Evolutionary conservation across 1,284 basidiomycete species (phyloP).

Genomic region (Ceratobasidium sp.): DNA sequence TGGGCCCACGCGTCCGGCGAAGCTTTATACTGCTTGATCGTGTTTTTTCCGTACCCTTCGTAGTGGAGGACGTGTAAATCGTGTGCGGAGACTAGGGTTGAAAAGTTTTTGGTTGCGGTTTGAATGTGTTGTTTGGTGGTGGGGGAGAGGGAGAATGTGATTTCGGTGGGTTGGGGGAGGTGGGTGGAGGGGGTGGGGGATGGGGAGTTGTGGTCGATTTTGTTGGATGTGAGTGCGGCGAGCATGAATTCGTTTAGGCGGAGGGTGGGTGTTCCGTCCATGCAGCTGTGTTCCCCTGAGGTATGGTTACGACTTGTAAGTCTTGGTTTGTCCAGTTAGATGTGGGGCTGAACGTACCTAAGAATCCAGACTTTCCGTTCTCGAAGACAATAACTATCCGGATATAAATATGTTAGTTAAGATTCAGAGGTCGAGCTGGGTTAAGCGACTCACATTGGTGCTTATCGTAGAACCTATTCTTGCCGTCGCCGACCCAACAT

Average conservation of each 20-base stretch:
- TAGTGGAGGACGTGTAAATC: conserved; percentile 86
- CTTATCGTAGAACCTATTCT: conserved; percentile 98
- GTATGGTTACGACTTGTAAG: too few relatives aligned
- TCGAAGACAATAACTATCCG: conserved; percentile 88
- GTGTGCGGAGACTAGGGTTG: conserved; percentile 82
- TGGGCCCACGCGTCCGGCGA: conserved; percentile 97
- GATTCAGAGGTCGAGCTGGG: not conserved
- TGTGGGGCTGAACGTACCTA: conserved; percentile 61
- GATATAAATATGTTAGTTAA: conserved; percentile 40
- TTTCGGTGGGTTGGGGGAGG: conserved; percentile 74
- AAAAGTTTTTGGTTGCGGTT: conserved; percentile 76
- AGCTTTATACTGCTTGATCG: conserved; percentile 85
- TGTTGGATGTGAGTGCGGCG: conserved; percentile 81
- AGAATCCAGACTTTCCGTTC: conserved; percentile 93
- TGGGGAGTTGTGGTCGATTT: conserved; percentile 77
- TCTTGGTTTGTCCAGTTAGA: too few relatives aligned
- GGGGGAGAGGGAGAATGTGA: conserved; percentile 68
- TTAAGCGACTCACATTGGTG: conserved; percentile 79
- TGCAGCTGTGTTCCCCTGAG: conserved; percentile 85
- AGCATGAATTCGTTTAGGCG: conserved; percentile 96
- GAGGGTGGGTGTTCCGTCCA: conserved; percentile 92
- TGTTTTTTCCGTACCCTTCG: conserved; percentile 88
- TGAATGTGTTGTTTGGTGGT: conserved; percentile 64
- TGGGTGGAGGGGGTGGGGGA: conserved; percentile 59
- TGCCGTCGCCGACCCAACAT: conserved; percentile 93